A percentile compares a stretch with the other conserved stretches of the same genome.
phyloP scores from a whole-genome alignment of 352 stramenopile genomes.

The Thalassiosira mediterranea region DNA sequence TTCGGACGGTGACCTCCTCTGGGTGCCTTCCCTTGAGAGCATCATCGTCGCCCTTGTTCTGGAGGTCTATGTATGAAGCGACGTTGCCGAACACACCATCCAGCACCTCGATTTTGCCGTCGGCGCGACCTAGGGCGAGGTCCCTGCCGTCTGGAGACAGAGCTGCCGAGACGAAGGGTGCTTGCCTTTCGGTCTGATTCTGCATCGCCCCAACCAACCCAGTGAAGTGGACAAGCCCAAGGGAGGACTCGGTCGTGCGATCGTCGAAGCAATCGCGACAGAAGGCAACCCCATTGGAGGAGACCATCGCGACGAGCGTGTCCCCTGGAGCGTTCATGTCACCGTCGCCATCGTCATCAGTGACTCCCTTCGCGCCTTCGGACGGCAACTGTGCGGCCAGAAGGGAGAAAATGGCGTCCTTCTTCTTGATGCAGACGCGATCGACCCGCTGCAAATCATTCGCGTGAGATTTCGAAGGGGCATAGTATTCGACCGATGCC shows the following conservation, averaged over 20 bases:
- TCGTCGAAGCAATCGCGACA: constrained; percentile 31
- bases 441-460: constrained; percentile 11
- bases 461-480: neutral
- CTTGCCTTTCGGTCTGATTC: constrained; percentile 28
- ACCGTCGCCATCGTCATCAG: neutral
- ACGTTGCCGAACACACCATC: constrained; percentile 64
- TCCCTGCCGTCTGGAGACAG: constrained; percentile 63
- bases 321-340: neutral
- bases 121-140: constrained; percentile 63
- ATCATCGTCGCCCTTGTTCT: neutral
- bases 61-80: constrained; percentile 43
- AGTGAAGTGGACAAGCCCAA: constrained; percentile 44
- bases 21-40: constrained; percentile 36
- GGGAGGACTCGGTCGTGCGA: neutral
- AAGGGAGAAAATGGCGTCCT: constrained; percentile 44
- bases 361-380: neutral
- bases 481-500: constrained; percentile 6
- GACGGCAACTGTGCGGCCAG: constrained; percentile 40
- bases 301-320: constrained; percentile 46
- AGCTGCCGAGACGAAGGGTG: constrained; percentile 36
- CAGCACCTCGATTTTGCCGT: constrained; percentile 69
- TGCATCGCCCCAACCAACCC: constrained; percentile 5
- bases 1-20: constrained; percentile 38
- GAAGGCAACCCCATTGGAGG: constrained; percentile 27
- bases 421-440: constrained; percentile 31